These are phyloP conservation scores for Diutina sp. DNA, from an alignment of 1,139 yeast species.

Conservation along the genomic window DNA sequence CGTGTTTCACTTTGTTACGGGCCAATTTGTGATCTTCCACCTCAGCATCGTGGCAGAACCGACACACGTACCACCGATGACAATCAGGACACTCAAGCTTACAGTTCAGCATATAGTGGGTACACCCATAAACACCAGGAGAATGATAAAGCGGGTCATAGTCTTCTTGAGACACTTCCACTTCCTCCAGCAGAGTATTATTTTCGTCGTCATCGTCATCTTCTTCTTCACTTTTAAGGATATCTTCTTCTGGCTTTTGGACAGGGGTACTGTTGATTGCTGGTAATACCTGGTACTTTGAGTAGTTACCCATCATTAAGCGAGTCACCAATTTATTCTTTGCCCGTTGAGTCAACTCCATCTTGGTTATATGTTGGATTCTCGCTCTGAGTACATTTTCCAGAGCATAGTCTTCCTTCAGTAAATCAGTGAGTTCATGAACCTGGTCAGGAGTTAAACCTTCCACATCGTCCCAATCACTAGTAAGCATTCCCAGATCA, in stretches of 20 bases:
- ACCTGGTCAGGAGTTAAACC: constrained; percentile 26
- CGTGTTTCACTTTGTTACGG: constrained; percentile 51
- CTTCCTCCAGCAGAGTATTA: constrained; percentile 15
- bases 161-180: constrained; percentile 36
- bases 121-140: constrained; percentile 24
- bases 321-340: constrained; percentile 56
- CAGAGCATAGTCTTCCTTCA: constrained; percentile 37
- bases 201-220: constrained; percentile 7
- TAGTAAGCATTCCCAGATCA: constrained; percentile 5
- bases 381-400: constrained; percentile 40
- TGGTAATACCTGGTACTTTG: constrained; percentile 20
- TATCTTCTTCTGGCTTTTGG: no score
- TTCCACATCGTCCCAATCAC: constrained; percentile 22
- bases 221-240: background rate
- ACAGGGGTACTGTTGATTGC: background rate
- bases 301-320: constrained; percentile 66
- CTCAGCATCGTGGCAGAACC: constrained; percentile 72
- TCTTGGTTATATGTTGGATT: constrained; percentile 42
- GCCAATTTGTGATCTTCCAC: constrained; percentile 44
- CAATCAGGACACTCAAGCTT: constrained; percentile 75
- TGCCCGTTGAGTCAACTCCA: constrained; percentile 35
- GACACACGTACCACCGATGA: constrained; percentile 63
- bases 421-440: constrained; percentile 22
- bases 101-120: constrained; percentile 75
- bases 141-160: constrained; percentile 35